Evolutionary conservation across 208 protist species (phyloP).

Genomic region (Trypanosoma mega): DNA sequence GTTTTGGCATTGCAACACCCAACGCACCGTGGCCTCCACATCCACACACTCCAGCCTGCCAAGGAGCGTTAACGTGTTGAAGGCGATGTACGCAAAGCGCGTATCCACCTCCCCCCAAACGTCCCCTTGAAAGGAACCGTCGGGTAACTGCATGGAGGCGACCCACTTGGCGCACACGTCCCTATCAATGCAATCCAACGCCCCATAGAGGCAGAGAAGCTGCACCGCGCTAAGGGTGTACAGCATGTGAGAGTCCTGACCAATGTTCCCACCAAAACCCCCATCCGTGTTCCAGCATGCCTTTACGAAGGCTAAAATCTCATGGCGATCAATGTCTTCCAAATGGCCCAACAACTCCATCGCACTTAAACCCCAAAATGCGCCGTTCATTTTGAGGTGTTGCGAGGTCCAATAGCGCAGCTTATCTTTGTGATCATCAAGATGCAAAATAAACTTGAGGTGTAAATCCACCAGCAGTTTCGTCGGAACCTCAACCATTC

Average conservation of each 20-base stretch:
- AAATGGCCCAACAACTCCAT: slow-evolving; percentile 65
- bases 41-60: slow-evolving; percentile 76
- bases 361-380: slow-evolving; percentile 97
- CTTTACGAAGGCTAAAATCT: slow-evolving; percentile 93
- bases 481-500: slow-evolving; percentile 13
- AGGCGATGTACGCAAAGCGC: slow-evolving; percentile 97
- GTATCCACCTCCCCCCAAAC: slow-evolving; percentile 99
- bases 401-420: slow-evolving; percentile 94
- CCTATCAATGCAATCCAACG: slow-evolving; percentile 60
- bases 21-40: slow-evolving; percentile 84
- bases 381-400: slow-evolving; percentile 96
- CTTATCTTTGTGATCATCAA: slow-evolving; percentile 71
- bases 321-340: slow-evolving; percentile 80
- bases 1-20: slow-evolving; percentile 95
- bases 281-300: slow-evolving; percentile 93
- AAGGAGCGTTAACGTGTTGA: slow-evolving; percentile 94
- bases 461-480: slow-evolving; percentile 61
- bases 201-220: slow-evolving; percentile 86
- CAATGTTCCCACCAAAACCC: slow-evolving; percentile 97
- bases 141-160: slow-evolving; percentile 91
- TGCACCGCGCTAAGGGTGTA: slow-evolving; percentile 98
- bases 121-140: slow-evolving; percentile 99
- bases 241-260: slow-evolving; percentile 98
- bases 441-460: slow-evolving; percentile 63
- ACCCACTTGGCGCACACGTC: slow-evolving; percentile 72